Evolutionary conservation across 768 basidiomycete species (phyloP), one percentile per base, ranked within the genome.

Genomic region (Grammothele lineata): DNA sequence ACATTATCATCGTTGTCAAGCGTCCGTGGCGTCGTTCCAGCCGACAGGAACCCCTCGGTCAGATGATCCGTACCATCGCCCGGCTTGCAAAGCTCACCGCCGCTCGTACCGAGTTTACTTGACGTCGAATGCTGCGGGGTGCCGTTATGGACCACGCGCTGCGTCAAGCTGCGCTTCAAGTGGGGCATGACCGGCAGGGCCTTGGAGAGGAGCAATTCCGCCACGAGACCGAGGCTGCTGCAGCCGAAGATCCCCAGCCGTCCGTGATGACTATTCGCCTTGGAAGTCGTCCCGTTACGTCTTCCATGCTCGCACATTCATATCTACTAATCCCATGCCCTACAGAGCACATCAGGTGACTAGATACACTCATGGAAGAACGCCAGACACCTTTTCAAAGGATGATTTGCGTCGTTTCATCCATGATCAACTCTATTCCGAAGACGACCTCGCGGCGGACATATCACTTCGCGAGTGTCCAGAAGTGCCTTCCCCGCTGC

Each of bases 1-100:
- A 61, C 26, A n/a, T n/a, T n/a, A 61, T 61, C 39, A 51, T 37
- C 19, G 57, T 58, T 1, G 52, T 61, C 21, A 61, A 61, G 43
- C 37, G 54, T 26, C 59, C 58, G 0, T 61, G 51, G 50, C 53
- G 53, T 2, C 50, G 55, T 0, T 59, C 59, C 2, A 61, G 40
- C 37, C 25, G 42, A 5, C 51, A 32, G 23, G 25, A 59, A 4
- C 43, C 57, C 11, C 44, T 61, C 7, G 50, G 53, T 0, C 59
- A 61, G 44, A 61, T 61, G 53, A 50, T 61, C 6, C 18, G 43
- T 5, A 57, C 51, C 2, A 59, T 55, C 32, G 49, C 57, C 27
- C 51, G 58, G 2, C 48, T 55, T 1, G 57, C 57, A 38, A 59
- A 59, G 40, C 46, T 61, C 7, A 41, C 53, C 1, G 54, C 59